These are phyloP conservation scores for Mallotus japonicus DNA, from an alignment of 441 rosid genomes.

Conservation along the genomic window DNA sequence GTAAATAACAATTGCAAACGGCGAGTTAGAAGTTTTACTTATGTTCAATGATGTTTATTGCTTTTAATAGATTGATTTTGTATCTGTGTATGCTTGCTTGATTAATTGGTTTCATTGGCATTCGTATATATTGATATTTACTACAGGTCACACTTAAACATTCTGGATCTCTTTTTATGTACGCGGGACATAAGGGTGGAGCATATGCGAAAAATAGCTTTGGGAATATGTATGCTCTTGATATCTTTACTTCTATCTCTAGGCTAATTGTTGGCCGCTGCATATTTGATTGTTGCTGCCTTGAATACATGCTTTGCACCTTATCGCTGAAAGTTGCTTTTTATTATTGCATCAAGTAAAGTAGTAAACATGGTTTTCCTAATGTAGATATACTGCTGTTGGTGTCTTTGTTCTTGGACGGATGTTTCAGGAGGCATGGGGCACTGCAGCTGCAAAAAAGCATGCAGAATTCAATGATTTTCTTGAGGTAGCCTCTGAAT, in stretches of 20 bases:
- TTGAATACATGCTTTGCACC: too few relatives aligned
- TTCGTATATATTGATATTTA: constrained; percentile 12
- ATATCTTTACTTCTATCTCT: constrained; percentile 5
- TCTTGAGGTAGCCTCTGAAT: constrained; percentile 64
- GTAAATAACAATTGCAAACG: neutral
- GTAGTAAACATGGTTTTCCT: constrained; percentile 4
- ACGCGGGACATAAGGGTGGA: constrained; percentile 85
- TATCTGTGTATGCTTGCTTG: neutral
- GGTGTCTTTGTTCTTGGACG: constrained; percentile 96
- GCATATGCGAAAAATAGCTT: constrained; percentile 99
- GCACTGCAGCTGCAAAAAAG: constrained; percentile 57
- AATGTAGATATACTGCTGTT: constrained; percentile 84
- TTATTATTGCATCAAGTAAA: constrained; percentile 6
- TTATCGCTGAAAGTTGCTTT: neutral
- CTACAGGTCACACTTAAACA: constrained; percentile 90
- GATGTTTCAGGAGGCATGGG: constrained; percentile 94
- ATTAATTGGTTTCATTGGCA: constrained; percentile 18
- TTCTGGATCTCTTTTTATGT: constrained; percentile 98
- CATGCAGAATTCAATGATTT: constrained; percentile 75
- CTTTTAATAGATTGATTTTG: neutral
- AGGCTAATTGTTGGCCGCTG: neutral
- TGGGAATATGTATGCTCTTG: constrained; percentile 70
- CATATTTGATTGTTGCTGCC: constrained; percentile 8
- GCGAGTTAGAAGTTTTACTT: too few relatives aligned
- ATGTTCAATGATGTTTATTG: neutral